Base-by-base conservation (phyloP, 306 rosid genomes). In the Comarum palustre region DNA sequence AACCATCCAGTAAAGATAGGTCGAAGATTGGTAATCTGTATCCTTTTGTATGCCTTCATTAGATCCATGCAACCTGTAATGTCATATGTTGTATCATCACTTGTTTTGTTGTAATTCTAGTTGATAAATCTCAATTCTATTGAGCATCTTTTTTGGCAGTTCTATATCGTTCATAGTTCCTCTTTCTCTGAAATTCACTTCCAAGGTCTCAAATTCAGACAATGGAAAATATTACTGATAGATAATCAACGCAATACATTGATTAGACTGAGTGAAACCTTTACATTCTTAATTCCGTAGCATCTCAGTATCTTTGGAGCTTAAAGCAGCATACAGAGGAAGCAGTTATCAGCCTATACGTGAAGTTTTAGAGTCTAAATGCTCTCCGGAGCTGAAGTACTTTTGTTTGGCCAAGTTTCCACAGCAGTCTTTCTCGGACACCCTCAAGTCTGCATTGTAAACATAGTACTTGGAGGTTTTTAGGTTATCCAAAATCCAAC, bases 401-500 rank as follows among this genome's bases (percentile, higher is more conserved):
- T 58, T 58, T 71, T 54, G 39, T 57, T 68, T 14, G 68, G 38
- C 14, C 43, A 60, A 60, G 75, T 4, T 65, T 66, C 78, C 62
- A 75, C 54, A 42, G 79, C 83, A 62, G 77, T 58, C 65, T 10
- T 74, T 64, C 58, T 58, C 61, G 65, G 80, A 72, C 75, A 80
- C 71, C 1, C 60, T 61, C 19, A 41, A 73, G 4, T 85, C 87
- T 54, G 38, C 87, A 24, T 84, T 92, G 64, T 90, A 92, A 29
- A 77, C 88, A 69, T 70, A 92, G 69, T 41, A 66, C 76, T 84
- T 92, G 6, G 93, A 90, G 24, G 73, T 71, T n/a, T 92, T 92
- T 4, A 90, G 63, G 74, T 92, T 90, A 62, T 90, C 82, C 88
- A 84, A 73, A 82, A 92, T 32, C 96, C 98, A 92, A 71, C 96